Conservation (phyloP, 306 rosid species). For the Begonia fuchsioides region DNA sequence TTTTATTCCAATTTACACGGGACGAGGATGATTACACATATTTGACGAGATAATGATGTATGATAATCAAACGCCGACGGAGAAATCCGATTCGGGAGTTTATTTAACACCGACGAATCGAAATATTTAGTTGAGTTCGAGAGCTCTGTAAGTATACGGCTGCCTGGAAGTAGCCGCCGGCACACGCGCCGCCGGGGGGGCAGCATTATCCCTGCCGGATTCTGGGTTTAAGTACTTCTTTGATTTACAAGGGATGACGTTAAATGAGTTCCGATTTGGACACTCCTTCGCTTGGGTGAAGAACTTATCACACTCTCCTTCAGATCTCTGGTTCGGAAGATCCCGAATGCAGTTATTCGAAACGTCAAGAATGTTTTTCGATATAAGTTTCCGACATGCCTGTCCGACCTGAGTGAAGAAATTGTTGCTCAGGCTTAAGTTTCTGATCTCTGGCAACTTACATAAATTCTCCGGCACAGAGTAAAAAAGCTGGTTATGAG, state of each 20-base stretch:
- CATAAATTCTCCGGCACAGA: conserved; percentile 54
- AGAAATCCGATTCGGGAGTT: too few relatives aligned
- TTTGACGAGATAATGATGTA: too few relatives aligned
- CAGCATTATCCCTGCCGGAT: too few relatives aligned
- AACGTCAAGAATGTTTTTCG: conserved; percentile 25
- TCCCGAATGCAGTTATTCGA: conserved; percentile 41
- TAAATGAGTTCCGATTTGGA: conserved; percentile 7
- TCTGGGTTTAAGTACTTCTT: neutral
- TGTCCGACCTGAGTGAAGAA: conserved; percentile 51
- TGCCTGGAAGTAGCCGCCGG: too few relatives aligned
- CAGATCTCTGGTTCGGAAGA: conserved; percentile 26
- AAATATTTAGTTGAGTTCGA: too few relatives aligned
- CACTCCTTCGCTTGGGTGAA: conserved; percentile 12
- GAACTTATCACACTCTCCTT: conserved; percentile 18
- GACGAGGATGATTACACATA: too few relatives aligned
- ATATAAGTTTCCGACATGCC: conserved; percentile 31
- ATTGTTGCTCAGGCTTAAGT: conserved; percentile 27
- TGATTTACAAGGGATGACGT: conserved; percentile 27
- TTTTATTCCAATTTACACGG: too few relatives aligned
- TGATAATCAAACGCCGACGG: too few relatives aligned
- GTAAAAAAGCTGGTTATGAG: conserved; percentile 31
- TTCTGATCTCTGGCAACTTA: conserved; percentile 18
- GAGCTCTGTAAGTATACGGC: too few relatives aligned
- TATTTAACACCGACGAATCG: too few relatives aligned
- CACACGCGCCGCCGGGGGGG: too few relatives aligned